Base-by-base conservation (phyloP, 768 basidiomycete species). In the Mycena galopus region DNA sequence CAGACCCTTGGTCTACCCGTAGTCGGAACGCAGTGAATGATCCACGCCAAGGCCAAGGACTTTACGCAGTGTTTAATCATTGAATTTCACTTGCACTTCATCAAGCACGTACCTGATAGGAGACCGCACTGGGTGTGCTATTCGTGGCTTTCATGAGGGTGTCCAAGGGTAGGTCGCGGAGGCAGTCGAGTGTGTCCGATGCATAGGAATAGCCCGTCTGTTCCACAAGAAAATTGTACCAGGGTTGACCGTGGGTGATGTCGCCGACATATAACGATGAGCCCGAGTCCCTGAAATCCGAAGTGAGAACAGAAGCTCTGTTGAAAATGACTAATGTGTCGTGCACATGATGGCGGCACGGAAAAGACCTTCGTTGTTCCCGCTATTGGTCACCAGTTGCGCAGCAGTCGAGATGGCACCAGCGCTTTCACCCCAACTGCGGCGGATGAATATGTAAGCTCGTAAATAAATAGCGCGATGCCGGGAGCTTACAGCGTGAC, bases 361-460 rank as follows among this genome's bases (percentile, higher is more conserved):
- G 80, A 87, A 88, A 8, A 86, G 77, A 10, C 79, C 82, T 17
- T 82, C 80, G 32, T 77, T 76, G 35, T 82, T 76, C 0, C 86
- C 86, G n/a, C 81, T 76, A 72, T 84, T 84, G 21, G 81, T 77
- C 35, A 87, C 67, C 81, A 88, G 81, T 9, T 89, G 88, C 58
- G 86, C 44, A 2, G 82, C 76, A 0, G 83, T 82, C 6, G 85
- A 85, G 59, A 89, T 87, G 3, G 88, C 88, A 17, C 90, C 90
- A 4, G 90, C 89, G 17, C 84, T 85, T 73, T 90, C 81, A 12
- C 90, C 90, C 81, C 84, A 86, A 35, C 86, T 86, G 42, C 25
- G 47, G n/a, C 23, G 14, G 16, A 57, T n/a, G n/a, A 30, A 12
- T 5, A 21, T 11, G 32, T 33, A 51, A 17, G 30, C 39, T 39